phyloP scores from a whole-genome alignment of 805 yeast genomes.

The Citeromyces nyonsensis region DNA sequence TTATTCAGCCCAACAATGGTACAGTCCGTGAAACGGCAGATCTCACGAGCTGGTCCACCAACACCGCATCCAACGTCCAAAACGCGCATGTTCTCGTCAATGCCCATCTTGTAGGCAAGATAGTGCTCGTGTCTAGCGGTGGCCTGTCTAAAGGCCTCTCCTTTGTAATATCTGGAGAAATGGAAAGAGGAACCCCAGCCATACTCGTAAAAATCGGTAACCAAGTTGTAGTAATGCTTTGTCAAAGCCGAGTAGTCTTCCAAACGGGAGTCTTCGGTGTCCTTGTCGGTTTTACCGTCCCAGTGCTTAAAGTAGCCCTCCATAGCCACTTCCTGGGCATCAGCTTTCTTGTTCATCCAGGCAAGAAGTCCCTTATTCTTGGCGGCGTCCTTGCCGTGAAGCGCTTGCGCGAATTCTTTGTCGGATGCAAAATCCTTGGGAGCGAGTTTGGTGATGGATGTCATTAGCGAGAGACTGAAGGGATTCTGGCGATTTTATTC shows the following conservation, averaged over 20 bases:
- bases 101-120: constrained; percentile 75
- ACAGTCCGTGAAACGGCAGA: constrained; percentile 80
- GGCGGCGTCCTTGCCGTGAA: constrained; percentile 68
- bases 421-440: constrained; percentile 45
- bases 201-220: constrained; percentile 95
- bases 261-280: constrained; percentile 58
- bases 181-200: constrained; percentile 99
- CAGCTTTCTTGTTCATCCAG: constrained; percentile 57
- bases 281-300: constrained; percentile 77
- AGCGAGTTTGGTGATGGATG: constrained; percentile 17
- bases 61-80: constrained; percentile 98
- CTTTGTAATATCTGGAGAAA: constrained; percentile 84
- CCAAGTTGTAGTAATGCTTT: constrained; percentile 91
- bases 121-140: constrained; percentile 96
- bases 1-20: constrained; percentile 83
- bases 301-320: constrained; percentile 92
- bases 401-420: constrained; percentile 62
- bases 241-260: constrained; percentile 83
- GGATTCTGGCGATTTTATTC: neutral
- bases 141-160: constrained; percentile 89
- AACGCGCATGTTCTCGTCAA: constrained; percentile 69
- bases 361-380: constrained; percentile 63
- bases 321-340: constrained; percentile 71
- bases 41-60: constrained; percentile 98
- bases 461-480: neutral